phyloP scores from a whole-genome alignment of 257 asterid genomes.

The Paulownia fortunei region DNA sequence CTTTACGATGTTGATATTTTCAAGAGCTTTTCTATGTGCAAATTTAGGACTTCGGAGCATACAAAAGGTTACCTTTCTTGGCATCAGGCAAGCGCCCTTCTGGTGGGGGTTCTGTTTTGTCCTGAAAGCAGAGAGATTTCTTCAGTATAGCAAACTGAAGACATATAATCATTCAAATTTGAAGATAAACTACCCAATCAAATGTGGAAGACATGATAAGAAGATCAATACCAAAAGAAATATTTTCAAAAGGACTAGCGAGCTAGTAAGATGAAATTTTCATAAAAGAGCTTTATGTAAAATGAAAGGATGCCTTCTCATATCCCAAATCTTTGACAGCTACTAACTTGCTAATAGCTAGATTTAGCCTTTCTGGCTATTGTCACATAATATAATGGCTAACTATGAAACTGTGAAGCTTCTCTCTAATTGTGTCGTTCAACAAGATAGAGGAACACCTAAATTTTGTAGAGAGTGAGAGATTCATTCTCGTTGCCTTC shows the following conservation, averaged over 20 bases:
- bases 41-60: not conserved
- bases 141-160: not conserved
- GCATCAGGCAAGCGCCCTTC: constrained; percentile 68
- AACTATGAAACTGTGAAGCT: not conserved
- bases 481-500: too few species aligned
- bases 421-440: not conserved
- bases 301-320: not conserved
- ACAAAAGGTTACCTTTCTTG: constrained; percentile 41
- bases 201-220: not conserved
- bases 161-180: not conserved
- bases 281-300: not conserved
- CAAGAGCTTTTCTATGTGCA: not conserved
- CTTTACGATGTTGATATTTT: not conserved
- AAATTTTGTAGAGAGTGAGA: not conserved
- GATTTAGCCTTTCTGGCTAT: not conserved
- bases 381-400: not conserved
- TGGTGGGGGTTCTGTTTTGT: constrained; percentile 56
- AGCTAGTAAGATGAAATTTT: not conserved
- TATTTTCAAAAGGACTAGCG: not conserved
- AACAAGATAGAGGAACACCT: not conserved
- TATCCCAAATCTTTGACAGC: not conserved
- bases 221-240: not conserved
- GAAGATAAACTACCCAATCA: not conserved
- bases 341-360: not conserved
- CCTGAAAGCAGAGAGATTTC: constrained; percentile 36